These are phyloP conservation scores for Camellia oleifera DNA, from an alignment of 179 eudicot genomes.

Conservation along the genomic window DNA sequence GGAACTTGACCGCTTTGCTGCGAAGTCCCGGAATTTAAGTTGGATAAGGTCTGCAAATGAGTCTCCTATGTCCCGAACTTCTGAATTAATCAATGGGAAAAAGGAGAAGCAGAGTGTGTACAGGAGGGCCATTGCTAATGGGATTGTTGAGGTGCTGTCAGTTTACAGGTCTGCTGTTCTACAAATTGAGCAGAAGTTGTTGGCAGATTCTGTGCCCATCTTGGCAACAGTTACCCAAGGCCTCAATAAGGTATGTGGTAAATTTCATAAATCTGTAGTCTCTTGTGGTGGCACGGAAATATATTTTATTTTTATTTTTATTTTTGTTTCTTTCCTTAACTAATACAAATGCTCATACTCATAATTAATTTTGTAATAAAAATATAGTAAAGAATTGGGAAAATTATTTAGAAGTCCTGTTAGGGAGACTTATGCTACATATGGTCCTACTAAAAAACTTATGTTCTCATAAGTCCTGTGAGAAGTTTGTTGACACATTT, in stretches of 20 bases:
- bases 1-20: slow-evolving; percentile 88
- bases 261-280: neutral
- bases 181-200: slow-evolving; percentile 84
- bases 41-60: slow-evolving; percentile 71
- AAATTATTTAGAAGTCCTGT: too few relatives aligned
- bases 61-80: slow-evolving; percentile 41
- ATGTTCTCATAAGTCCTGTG: too few relatives aligned
- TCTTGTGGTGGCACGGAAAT: neutral
- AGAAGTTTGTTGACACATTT: too few relatives aligned
- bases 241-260: slow-evolving; percentile 69
- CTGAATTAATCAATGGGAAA: slow-evolving; percentile 46
- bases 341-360: neutral
- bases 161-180: slow-evolving; percentile 91
- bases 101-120: slow-evolving; percentile 68
- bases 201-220: slow-evolving; percentile 85
- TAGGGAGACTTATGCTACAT: too few relatives aligned
- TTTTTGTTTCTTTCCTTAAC: neutral
- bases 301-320: neutral
- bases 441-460: too few relatives aligned
- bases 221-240: slow-evolving; percentile 91
- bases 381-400: too few relatives aligned
- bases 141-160: slow-evolving; percentile 85
- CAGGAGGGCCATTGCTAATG: slow-evolving; percentile 90
- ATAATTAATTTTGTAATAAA: neutral
- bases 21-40: slow-evolving; percentile 82